Conservation (phyloP, 257 asterid genomes). For the Paulownia fortunei region DNA sequence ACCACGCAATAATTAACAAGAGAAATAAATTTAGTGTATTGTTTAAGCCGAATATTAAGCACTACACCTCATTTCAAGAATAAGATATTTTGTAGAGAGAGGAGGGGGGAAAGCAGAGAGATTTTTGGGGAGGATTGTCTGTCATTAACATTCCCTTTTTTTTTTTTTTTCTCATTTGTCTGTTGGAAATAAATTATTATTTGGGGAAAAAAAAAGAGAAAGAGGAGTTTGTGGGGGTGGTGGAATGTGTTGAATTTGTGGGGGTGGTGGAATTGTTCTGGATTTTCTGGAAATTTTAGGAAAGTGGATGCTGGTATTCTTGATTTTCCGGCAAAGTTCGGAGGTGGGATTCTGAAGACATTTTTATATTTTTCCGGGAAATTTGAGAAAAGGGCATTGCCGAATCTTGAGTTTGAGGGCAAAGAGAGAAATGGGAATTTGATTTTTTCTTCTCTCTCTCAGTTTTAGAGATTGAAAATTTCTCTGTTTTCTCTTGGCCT, state of each 20-base stretch:
- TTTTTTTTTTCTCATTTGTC: background rate
- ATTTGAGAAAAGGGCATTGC: constrained; percentile 22
- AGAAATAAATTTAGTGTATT: background rate
- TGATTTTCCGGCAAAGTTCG: constrained; percentile 48
- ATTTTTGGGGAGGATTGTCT: constrained; percentile 45
- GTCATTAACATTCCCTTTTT: constrained; percentile 26
- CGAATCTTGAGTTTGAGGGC: constrained; percentile 29
- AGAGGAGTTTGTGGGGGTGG: constrained; percentile 15
- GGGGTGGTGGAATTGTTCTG: constrained; percentile 32
- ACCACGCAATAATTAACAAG: background rate
- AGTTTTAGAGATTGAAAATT: constrained; percentile 14
- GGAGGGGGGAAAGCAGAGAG: constrained; percentile 9
- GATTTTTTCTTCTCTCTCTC: constrained; percentile 18
- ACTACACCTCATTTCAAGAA: constrained; percentile 39
- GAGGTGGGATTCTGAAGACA: constrained; percentile 33
- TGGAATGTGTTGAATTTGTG: constrained; percentile 20
- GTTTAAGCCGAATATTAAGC: constrained; percentile 32
- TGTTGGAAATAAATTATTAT: constrained; percentile 21
- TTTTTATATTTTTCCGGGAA: constrained; percentile 5
- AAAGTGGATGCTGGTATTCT: constrained; percentile 32
- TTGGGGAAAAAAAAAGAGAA: background rate
- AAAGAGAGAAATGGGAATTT: constrained; percentile 24
- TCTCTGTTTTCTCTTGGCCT: constrained; percentile 23
- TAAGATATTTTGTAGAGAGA: background rate
- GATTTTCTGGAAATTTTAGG: constrained; percentile 41